phyloP scores from a whole-genome alignment of 176 grass and related monocot species.

The Ensete ventricosum region DNA sequence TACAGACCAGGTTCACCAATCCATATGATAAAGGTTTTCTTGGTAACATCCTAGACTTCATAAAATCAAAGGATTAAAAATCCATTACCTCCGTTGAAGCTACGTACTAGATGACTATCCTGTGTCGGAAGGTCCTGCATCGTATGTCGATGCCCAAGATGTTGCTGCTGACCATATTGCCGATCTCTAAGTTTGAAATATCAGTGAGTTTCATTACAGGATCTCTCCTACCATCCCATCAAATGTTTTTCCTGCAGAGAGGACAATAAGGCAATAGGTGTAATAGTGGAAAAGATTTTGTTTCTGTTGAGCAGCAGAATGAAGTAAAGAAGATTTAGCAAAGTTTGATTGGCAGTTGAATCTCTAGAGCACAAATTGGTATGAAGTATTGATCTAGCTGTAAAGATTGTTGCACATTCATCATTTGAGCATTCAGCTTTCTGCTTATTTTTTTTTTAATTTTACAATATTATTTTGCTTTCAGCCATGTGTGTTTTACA shows the following conservation, averaged over 20 bases:
- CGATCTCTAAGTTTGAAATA: background rate
- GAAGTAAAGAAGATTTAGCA: background rate
- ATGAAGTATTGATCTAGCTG: background rate
- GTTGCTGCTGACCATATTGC: background rate
- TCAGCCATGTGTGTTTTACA: too few relatives aligned
- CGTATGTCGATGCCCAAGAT: background rate
- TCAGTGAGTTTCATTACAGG: background rate
- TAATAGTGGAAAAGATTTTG: background rate
- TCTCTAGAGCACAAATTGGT: background rate
- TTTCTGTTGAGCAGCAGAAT: background rate
- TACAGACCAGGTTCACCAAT: slow-evolving; percentile 57
- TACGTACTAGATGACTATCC: background rate
- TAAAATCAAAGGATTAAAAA: slow-evolving; percentile 44
- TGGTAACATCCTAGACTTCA: slow-evolving; percentile 64
- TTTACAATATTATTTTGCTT: too few relatives aligned
- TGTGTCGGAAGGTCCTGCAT: background rate
- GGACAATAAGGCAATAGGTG: background rate
- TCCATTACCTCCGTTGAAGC: background rate
- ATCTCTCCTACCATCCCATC: background rate
- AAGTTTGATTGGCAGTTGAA: background rate
- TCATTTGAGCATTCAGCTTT: too few relatives aligned
- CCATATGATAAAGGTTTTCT: slow-evolving; percentile 76
- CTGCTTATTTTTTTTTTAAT: too few relatives aligned
- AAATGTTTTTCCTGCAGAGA: background rate
- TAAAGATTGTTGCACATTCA: background rate